Base-by-base conservation (phyloP, 441 rosid genomes). In the Euphorbia schlechtendalii region DNA sequence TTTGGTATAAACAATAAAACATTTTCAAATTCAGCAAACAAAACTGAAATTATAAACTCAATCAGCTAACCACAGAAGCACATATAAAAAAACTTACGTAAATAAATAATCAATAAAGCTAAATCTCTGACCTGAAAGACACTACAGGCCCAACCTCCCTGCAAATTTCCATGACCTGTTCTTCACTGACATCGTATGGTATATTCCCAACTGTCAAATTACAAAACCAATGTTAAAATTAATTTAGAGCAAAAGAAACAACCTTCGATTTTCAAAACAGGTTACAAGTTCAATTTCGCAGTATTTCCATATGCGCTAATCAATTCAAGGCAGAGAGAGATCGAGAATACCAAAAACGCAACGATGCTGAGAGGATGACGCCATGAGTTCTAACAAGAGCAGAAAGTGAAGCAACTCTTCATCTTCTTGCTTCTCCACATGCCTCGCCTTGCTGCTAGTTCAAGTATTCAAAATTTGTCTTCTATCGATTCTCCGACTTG, bases 131-230 rank as follows among this genome's bases (percentile, higher is more conserved):
- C 99, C 96, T 94, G 96, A 94, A 94, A 61, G 97, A 91, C 56
- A 94, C 96, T 56, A 89, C 97, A 52, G 96, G 99, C 12, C 99
- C 97, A 70, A 89, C 99, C 77, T 94, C 99, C 65, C 92, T 84
- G 74, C 96, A 91, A 71, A 94, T 89, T 61, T 90, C 97, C 62
- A 86, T 86, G 14, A 94, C 92, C 76, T 94, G 96, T 69, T 94
- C 97, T 76, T 94, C 99, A 15, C 97, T 89, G 20, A 90, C 96
- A 79, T 90, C 99, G 77, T 90, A 94, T 6, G 99, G 99, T 77
- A 94, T 94, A 71, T 94, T 94, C 68, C 97, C 99, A 81, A 94
- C 97, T 94, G 85, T 22, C 38, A 64, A 56, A 22, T 69, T 32
- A 28, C 56, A 52, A 59, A 64, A 57, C 17, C 49, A 66, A 32